These are phyloP conservation scores for Colletotrichum sansevieriae DNA, from an alignment of 2,329 filamentous ascomycete genomes.

Conservation along the genomic window DNA sequence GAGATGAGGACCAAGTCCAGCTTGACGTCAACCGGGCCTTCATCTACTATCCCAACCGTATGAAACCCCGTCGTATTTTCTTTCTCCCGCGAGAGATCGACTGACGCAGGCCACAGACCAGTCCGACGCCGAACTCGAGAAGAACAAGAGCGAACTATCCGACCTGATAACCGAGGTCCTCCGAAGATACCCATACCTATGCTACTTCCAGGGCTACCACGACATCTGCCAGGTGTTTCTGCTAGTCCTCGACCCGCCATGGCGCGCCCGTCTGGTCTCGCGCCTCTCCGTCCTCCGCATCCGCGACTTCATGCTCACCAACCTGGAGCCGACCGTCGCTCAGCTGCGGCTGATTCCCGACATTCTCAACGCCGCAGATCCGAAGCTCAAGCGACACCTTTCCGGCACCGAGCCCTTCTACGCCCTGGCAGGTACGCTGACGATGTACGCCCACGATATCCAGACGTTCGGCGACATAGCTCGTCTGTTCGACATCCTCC, in stretches of 20 bases:
- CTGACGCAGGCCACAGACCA: constrained; percentile 65
- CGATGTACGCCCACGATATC: constrained; percentile 97
- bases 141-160: constrained; percentile 82
- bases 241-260: constrained; percentile 78
- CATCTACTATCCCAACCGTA: constrained; percentile 92
- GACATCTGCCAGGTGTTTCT: constrained; percentile 98
- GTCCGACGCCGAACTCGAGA: constrained; percentile 75
- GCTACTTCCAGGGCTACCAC: constrained; percentile 98
- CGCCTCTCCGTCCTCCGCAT: constrained; percentile 92
- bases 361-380: constrained; percentile 80
- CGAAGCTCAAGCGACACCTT: constrained; percentile 80
- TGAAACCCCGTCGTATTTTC: constrained; percentile 44
- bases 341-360: constrained; percentile 91
- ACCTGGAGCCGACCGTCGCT: constrained; percentile 81
- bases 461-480: constrained; percentile 90
- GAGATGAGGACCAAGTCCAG: constrained; percentile 90
- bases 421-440: constrained; percentile 91
- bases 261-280: constrained; percentile 73
- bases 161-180: constrained; percentile 85
- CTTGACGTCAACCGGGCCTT: constrained; percentile 97
- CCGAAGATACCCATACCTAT: constrained; percentile 83
- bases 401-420: constrained; percentile 87
- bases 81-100: neutral
- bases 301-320: constrained; percentile 97
- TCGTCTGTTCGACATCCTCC: constrained; percentile 90